Evolutionary conservation across 768 basidiomycete species (phyloP).

Genomic region (Ramaria sp.): DNA sequence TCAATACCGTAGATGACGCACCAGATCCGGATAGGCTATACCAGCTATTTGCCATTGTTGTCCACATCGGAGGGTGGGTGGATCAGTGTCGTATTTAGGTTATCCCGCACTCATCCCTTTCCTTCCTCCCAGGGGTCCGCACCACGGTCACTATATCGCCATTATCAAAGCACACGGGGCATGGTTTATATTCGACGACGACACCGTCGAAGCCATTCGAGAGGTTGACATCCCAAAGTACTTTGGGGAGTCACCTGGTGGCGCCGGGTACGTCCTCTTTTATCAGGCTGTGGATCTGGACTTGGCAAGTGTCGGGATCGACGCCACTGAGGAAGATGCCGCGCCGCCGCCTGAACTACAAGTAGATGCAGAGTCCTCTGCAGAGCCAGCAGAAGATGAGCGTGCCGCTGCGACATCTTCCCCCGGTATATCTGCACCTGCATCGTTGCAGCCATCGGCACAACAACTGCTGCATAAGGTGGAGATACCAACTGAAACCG

Average conservation of each 20-base stretch:
- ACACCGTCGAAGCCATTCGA: constrained; percentile 77
- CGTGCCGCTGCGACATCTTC: constrained; percentile 6
- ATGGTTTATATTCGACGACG: constrained; percentile 96
- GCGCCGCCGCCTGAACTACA: not conserved
- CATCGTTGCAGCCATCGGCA: constrained; percentile 11
- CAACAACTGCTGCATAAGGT: constrained; percentile 15
- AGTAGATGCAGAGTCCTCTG: not conserved
- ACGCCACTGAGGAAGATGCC: not conserved
- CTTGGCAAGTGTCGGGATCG: constrained; percentile 47
- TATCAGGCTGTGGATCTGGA: constrained; percentile 92
- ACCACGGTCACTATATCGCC: constrained; percentile 97
- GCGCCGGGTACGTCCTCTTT: constrained; percentile 93
- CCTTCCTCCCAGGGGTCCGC: constrained; percentile 60
- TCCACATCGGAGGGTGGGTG: constrained; percentile 96
- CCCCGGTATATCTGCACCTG: constrained; percentile 5
- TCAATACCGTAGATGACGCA: constrained; percentile 94
- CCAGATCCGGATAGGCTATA: constrained; percentile 88
- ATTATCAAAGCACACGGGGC: constrained; percentile 76
- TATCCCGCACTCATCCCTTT: not conserved
- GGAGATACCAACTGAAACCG: not conserved
- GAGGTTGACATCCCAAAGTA: constrained; percentile 88
- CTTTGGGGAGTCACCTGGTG: constrained; percentile 82
- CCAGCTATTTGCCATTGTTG: constrained; percentile 91
- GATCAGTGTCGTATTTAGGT: constrained; percentile 10
- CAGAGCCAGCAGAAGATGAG: not conserved